Percentiles rank a stretch among this genome's conserved stretches.
These are phyloP conservation scores for Coemansia sp. DNA, from an alignment of 192 early-diverging fungal genomes.

Conservation along the genomic window DNA sequence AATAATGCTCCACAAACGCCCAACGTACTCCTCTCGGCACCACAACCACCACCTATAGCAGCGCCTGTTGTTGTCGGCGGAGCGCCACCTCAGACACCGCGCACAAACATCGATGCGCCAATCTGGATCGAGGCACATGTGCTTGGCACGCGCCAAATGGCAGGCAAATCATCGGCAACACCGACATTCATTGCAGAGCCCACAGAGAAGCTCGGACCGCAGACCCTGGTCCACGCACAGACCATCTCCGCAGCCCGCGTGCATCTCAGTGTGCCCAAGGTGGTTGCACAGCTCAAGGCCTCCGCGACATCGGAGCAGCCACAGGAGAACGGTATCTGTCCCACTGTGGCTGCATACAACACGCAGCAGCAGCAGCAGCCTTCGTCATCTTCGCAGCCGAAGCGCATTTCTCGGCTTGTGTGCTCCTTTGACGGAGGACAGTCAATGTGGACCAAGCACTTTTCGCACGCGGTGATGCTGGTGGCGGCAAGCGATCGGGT, in stretches of 20 bases:
- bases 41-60: not conserved
- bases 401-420: conserved; percentile 2
- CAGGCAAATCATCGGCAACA: not conserved
- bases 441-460: conserved; percentile 16
- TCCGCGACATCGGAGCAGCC: not conserved
- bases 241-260: conserved; percentile 33
- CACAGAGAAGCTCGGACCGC: conserved; percentile 16
- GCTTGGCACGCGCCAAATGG: conserved; percentile 23
- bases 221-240: conserved; percentile 45
- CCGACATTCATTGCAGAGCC: not conserved
- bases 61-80: conserved; percentile 3
- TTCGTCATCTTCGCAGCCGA: too few species aligned
- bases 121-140: conserved; percentile 37
- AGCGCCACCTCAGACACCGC: not conserved
- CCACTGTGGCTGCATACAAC: not conserved
- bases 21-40: not conserved
- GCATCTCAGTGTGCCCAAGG: conserved; percentile 30
- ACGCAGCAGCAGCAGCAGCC: not conserved
- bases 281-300: conserved; percentile 28
- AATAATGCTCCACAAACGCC: not conserved
- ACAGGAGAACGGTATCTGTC: not conserved
- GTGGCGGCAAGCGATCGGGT: conserved; percentile 10
- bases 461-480: conserved; percentile 2
- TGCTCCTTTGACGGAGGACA: not conserved
- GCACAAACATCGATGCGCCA: conserved; percentile 27